Percentiles rank a stretch among this genome's conserved stretches.
Conservation (phyloP, 352 stramenopile genomes). For the Pythium monospermum region DNA sequence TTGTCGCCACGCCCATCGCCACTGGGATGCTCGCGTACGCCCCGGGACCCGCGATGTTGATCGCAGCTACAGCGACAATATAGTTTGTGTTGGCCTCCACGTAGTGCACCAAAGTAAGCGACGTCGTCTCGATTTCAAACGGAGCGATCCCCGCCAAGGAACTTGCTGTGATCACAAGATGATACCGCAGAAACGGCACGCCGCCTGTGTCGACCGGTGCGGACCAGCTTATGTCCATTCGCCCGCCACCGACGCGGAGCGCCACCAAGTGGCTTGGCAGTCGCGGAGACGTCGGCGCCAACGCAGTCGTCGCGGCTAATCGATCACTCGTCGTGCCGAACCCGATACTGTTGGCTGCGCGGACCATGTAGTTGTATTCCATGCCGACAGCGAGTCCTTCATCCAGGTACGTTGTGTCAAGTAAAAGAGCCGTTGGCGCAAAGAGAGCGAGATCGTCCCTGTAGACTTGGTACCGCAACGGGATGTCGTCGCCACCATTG, state of each 20-base stretch:
- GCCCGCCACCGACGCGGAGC: slow-evolving; percentile 23
- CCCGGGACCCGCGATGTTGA: slow-evolving; percentile 27
- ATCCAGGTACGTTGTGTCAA: slow-evolving; percentile 19
- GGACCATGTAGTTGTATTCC: slow-evolving; percentile 39
- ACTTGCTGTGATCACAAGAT: slow-evolving; percentile 11
- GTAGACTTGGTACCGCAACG: slow-evolving; percentile 40
- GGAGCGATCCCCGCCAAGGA: not conserved
- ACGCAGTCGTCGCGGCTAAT: slow-evolving; percentile 27
- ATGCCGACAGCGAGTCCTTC: slow-evolving; percentile 23
- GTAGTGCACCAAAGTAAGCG: slow-evolving; percentile 8
- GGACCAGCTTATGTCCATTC: slow-evolving; percentile 27
- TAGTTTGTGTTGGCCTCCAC: slow-evolving; percentile 27
- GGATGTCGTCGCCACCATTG: slow-evolving; percentile 25
- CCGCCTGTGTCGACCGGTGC: slow-evolving; percentile 34
- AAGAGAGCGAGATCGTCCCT: slow-evolving; percentile 22
- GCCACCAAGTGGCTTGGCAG: slow-evolving; percentile 5
- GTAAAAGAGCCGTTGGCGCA: slow-evolving; percentile 3
- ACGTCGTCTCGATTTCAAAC: not conserved
- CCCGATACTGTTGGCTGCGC: slow-evolving; percentile 35
- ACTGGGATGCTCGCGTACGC: slow-evolving; percentile 4
- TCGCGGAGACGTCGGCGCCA: slow-evolving; percentile 17
- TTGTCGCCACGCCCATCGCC: slow-evolving; percentile 23
- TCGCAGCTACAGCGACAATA: slow-evolving; percentile 18
- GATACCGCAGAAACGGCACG: slow-evolving; percentile 25
- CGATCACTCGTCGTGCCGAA: slow-evolving; percentile 23